Evolutionary conservation across 2,329 filamentous ascomycete genomes (phyloP), one percentile per base, ranked within the genome.

Genomic region (Calonectria pauciramosa): DNA sequence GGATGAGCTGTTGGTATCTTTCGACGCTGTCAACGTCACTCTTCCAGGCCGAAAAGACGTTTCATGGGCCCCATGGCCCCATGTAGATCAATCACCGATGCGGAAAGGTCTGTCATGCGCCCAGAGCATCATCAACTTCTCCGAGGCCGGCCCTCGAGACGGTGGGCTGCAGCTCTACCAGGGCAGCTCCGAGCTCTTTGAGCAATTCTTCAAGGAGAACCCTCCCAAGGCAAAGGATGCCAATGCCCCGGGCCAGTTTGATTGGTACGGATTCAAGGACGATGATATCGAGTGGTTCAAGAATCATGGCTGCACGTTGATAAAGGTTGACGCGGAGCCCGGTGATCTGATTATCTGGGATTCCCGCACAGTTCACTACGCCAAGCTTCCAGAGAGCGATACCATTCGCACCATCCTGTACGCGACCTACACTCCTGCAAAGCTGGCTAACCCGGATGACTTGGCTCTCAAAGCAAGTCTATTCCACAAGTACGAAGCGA

Each of bases 61-160:
- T 2, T 16, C 32, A 23, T 59, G 54, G 54, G 54, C 54, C 2
- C 54, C 54, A 4, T 59, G 54, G 54, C 54, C 54, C n/a, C 54
- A 59, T 59, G 54, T 59, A 14, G 54, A 59, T 20, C 54, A 59
- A 16, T 59, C 54, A 14, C 54, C 54, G 2, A 59, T 32, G 16
- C 54, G 54, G 13, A 59, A 36, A 20, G 54, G 54, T 8, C 54
- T 59, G 14, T 59, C 54, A 14, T 59, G 54, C 8, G 54, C 32
- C 20, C 54, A 59, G 32, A 32, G 54, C n/a, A 59, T 59, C 32
- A 59, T 59, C 20, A 59, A 59, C 54, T 59, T 59, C 34, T 59
- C 54, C 3, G 54, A 59, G 18, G 54, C 54, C 5, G 54, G 54
- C 2, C 54, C 54, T 14, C 32, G 18, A 59, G 54, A 59, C 14